Evolutionary conservation across 257 asterid species (phyloP), one percentile per base, ranked within the genome.

Genomic region (Apocynum venetum): DNA sequence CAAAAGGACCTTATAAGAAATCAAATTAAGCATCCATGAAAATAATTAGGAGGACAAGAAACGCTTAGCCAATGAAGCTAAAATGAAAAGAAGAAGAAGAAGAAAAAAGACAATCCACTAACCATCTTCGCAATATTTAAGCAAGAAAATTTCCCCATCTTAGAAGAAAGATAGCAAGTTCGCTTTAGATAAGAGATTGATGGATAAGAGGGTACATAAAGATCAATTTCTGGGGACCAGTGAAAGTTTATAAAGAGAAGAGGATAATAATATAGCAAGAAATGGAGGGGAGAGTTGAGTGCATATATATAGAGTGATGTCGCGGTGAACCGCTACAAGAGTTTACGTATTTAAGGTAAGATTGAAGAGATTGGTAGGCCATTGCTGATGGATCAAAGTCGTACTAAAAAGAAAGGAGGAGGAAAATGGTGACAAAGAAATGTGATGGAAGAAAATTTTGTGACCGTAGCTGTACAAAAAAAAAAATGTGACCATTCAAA

Each of bases 121-220:
- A 84, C 89, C 89, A 73, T 44, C 65, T 78, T 78, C 13, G 68
- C 76, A 65, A 82, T 57, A 63, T 75, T 82, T 60, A 79, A 83
- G 89, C 82, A 81, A 74, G 82, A 77, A 82, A 80, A 81, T 52
- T 59, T 56, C 65, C 63, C 75, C 78, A 68, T 63, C 51, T 40
- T 38, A 38, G 72, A n/a, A 59, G 53, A 53, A 67, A 41, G 57
- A 73, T 52, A 20, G 31, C 47, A 44, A 6, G 47, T 44, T 44
- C 6, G 47, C 47, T 44, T 6, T 44, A 44, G 6, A 6, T 15
- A 25, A 36, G 48, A 38, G 71, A 65, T 13, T 1, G 71, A 12
- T 38, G 0, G 25, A 38, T n/a, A 41, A 47, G 17, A 6, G 38
- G 35, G 44, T 25, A 25, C 31, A 40, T 2, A 6, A 12, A 25